phyloP scores from a whole-genome alignment of 2,329 filamentous ascomycete species.

The Fusarium humuli region DNA sequence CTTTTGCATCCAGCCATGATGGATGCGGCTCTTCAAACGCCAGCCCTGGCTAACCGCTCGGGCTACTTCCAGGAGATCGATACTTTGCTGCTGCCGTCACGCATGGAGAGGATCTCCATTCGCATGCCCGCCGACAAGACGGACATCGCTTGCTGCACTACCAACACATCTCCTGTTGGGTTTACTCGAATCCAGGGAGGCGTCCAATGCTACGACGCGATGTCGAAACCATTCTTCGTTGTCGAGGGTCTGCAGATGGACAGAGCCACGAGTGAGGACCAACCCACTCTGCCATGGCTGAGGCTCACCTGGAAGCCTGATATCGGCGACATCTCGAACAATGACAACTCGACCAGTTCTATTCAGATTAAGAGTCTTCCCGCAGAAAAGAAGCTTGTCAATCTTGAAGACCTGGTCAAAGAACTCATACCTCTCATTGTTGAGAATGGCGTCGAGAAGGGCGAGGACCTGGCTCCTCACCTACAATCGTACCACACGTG shows the following conservation, averaged over 20 bases:
- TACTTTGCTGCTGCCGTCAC: conserved; percentile 34
- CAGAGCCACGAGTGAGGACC: conserved; percentile 36
- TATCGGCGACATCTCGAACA: conserved; percentile 41
- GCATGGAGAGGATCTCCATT: conserved; percentile 42
- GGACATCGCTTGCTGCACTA: conserved; percentile 28
- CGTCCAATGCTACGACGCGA: conserved; percentile 36
- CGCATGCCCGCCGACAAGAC: conserved; percentile 40
- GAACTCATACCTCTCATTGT: conserved; percentile 38
- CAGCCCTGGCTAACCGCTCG: conserved; percentile 39
- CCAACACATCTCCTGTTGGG: conserved; percentile 37
- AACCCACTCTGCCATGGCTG: conserved; percentile 39
- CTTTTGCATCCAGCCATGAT: conserved; percentile 43
- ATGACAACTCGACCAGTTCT: conserved; percentile 34
- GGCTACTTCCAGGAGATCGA: conserved; percentile 42
- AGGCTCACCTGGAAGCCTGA: conserved; percentile 40
- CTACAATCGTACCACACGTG: conserved; percentile 32
- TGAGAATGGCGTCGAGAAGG: conserved; percentile 33
- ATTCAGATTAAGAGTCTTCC: conserved; percentile 43
- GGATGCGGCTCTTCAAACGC: conserved; percentile 42
- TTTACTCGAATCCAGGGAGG: conserved; percentile 37
- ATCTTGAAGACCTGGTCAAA: conserved; percentile 41
- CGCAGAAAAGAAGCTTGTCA: conserved; percentile 39
- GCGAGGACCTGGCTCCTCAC: conserved; percentile 25
- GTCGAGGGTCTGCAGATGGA: conserved; percentile 43
- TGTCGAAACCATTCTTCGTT: conserved; percentile 36